Evolutionary conservation across 495 filamentous ascomycete species (phyloP), one percentile per base, ranked within the genome.

Genomic region (Pyrenula aspistea): DNA sequence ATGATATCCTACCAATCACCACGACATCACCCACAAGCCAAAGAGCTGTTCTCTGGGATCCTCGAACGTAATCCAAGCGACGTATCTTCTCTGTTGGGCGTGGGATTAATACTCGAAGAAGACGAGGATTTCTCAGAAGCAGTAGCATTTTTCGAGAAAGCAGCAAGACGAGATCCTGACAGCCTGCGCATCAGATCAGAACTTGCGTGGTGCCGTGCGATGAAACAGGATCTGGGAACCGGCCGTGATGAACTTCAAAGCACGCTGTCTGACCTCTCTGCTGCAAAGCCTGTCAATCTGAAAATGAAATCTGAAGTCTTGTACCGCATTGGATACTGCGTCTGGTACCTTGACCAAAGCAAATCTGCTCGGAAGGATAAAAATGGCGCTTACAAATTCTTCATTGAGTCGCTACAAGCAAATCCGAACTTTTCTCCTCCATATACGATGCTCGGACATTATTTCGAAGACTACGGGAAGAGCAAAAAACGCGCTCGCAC

Each of bases 361-460:
- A 78, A 74, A 56, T 62, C 81, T 10, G 82, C 87, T 10, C 76
- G 94, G 48, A 92, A 87, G 71, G 80, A 83, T 61, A 85, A 91
- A 22, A 79, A 74, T 24, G 84, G 87, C 23, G 84, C 91, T 1
- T 96, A 96, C 62, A 74, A 84, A 11, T 84, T 80, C 64, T 96
- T 95, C 65, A 76, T 97, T 8, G 82, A 83, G 24, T 83, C 94
- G 0, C 77, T 97, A 23, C 89, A 94, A 61, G 83, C 81, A 25
- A 92, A 96, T 63, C 78, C 93, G 66, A 96, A 88, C 63, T 93
- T 81, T 68, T 92, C 93, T 1, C 91, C 93, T 2, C 84, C 93
- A 0, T 99, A 96, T 71, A 95, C 91, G 0, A 91, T 82, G 55
- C 81, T 99, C 10, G 93, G 93, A n/a, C 73, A 92, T n/a, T 99